Evolutionary conservation across 768 basidiomycete species (phyloP).

Genomic region (Calocybe indica): DNA sequence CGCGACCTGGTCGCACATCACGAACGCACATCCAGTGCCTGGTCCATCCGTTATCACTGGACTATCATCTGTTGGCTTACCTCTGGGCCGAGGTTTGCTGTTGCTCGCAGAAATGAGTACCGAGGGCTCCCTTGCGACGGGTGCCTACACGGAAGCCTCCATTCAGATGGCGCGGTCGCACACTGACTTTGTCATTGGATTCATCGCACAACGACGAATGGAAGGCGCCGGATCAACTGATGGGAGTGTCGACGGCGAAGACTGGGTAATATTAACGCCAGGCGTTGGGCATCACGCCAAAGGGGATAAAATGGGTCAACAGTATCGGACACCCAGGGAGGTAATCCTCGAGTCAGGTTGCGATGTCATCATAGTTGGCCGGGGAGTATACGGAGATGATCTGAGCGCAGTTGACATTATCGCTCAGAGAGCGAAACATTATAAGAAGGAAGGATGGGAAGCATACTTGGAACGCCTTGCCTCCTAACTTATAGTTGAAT

Average conservation of each 20-base stretch:
- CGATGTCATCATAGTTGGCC: slow-evolving; percentile 96
- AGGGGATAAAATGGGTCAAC: slow-evolving; percentile 89
- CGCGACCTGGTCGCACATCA: slow-evolving; percentile 93
- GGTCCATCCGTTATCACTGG: slow-evolving; percentile 95
- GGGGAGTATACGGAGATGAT: slow-evolving; percentile 82
- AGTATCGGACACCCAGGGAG: slow-evolving; percentile 85
- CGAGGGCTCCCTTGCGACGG: slow-evolving; percentile 77
- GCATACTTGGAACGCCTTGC: slow-evolving; percentile 68
- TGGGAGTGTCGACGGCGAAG: slow-evolving; percentile 42
- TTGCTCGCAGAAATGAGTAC: slow-evolving; percentile 97
- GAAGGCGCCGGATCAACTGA: slow-evolving; percentile 50
- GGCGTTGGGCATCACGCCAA: slow-evolving; percentile 80
- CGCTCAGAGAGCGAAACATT: slow-evolving; percentile 71
- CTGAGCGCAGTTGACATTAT: slow-evolving; percentile 38
- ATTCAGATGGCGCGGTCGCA: slow-evolving; percentile 82
- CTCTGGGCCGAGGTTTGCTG: slow-evolving; percentile 80
- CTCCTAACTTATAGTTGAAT: slow-evolving; percentile 5
- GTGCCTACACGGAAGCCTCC: slow-evolving; percentile 77
- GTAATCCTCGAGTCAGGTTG: slow-evolving; percentile 79
- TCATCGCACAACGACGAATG: slow-evolving; percentile 87
- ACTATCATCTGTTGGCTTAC: slow-evolving; percentile 78
- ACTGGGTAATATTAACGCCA: slow-evolving; percentile 88
- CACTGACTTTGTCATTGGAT: slow-evolving; percentile 90
- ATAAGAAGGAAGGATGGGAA: slow-evolving; percentile 82
- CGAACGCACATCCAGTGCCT: slow-evolving; percentile 93